These are phyloP conservation scores for Recurvomyces mirabilis DNA, from an alignment of 495 filamentous ascomycete genomes.

Conservation along the genomic window DNA sequence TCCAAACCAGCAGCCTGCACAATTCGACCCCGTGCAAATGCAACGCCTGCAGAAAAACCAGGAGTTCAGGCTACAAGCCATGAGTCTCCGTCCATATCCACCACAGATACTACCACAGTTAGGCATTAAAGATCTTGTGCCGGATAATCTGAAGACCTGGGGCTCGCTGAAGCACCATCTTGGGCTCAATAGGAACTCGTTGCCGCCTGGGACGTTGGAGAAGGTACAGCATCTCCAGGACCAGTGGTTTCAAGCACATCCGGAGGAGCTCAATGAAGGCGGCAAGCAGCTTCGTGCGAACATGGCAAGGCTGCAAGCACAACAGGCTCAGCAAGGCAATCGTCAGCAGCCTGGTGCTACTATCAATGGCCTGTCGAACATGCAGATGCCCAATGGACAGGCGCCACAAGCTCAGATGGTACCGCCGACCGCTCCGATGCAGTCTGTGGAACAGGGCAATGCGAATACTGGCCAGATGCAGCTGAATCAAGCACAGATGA, in stretches of 20 bases:
- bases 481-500: constrained; percentile 3
- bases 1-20: constrained; percentile 7
- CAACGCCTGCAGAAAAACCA: constrained; percentile 13
- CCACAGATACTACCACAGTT: constrained; percentile 6
- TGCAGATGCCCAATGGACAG: constrained; percentile 18
- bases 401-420: constrained; percentile 26
- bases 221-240: constrained; percentile 33
- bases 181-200: constrained; percentile 36
- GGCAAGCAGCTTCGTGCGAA: constrained; percentile 24
- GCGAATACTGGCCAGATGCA: not conserved
- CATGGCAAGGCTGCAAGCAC: constrained; percentile 42
- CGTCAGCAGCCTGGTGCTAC: constrained; percentile 1
- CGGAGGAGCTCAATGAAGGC: constrained; percentile 8
- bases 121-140: constrained; percentile 30
- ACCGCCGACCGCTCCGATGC: constrained; percentile 15
- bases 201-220: constrained; percentile 32
- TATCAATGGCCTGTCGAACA: not conserved
- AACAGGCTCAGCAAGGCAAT: not conserved
- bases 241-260: constrained; percentile 8
- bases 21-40: constrained; percentile 12
- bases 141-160: constrained; percentile 59
- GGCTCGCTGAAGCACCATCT: constrained; percentile 57
- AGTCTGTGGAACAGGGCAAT: constrained; percentile 6
- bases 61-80: constrained; percentile 6
- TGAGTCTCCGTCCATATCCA: constrained; percentile 18